Percentiles rank a stretch among this genome's conserved stretches.
These are phyloP conservation scores for Rhodotorula babjevae DNA, from an alignment of 768 basidiomycete genomes.

Conservation along the genomic window DNA sequence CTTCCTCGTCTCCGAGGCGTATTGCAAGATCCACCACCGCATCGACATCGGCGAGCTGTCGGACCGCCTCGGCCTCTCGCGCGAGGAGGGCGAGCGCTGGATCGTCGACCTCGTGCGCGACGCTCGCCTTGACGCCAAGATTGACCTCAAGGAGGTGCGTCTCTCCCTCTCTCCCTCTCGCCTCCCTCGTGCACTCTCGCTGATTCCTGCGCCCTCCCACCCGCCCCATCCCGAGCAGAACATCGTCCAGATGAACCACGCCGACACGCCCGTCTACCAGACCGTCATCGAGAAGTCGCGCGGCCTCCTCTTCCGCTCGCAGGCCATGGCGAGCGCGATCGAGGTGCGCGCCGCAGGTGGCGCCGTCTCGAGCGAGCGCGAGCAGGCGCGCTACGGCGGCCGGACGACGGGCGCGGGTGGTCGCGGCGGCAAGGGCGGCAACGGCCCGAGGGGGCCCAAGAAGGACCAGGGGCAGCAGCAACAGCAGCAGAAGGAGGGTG, in stretches of 20 bases:
- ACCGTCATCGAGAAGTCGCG: slow-evolving; percentile 92
- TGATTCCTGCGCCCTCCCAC: no score
- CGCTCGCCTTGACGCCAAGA: slow-evolving; percentile 96
- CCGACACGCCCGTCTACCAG: slow-evolving; percentile 83
- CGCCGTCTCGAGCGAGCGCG: slow-evolving; percentile 23
- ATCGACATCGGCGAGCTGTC: slow-evolving; percentile 70
- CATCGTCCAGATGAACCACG: slow-evolving; percentile 89
- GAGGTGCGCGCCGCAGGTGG: slow-evolving; percentile 38
- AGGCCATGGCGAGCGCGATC: slow-evolving; percentile 57
- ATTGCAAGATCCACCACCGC: slow-evolving; percentile 87
- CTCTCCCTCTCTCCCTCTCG: slow-evolving; percentile 42
- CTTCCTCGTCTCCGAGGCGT: slow-evolving; percentile 92
- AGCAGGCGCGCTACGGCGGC: slow-evolving; percentile 19
- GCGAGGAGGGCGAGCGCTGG: slow-evolving; percentile 97
- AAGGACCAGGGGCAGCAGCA: not conserved
- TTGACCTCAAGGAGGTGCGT: slow-evolving; percentile 65
- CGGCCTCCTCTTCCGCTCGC: slow-evolving; percentile 81
- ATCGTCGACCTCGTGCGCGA: slow-evolving; percentile 98
- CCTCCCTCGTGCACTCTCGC: not conserved
- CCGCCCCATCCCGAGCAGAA: slow-evolving; percentile 55
- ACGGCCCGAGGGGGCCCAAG: not conserved
- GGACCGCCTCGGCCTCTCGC: slow-evolving; percentile 84
- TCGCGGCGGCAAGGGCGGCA: slow-evolving; percentile 3
- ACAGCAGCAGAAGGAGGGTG: not conserved
- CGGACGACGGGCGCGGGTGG: not conserved